Base-by-base conservation (phyloP, 1,139 yeast species). In the Suhomyces chickasaworum region DNA sequence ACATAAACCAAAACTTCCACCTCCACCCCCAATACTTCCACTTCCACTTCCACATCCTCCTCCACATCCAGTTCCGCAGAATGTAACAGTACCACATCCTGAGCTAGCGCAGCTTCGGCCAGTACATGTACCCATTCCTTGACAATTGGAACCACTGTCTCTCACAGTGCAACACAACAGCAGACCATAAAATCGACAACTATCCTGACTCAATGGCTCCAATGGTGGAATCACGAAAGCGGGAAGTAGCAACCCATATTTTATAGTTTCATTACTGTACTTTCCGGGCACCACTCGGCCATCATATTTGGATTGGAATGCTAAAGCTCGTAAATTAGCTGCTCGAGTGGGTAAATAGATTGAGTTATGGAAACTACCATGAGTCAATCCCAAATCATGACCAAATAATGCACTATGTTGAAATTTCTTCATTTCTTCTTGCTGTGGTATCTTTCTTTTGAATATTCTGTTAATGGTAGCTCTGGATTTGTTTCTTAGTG, bases 341-440 rank as follows among this genome's bases (percentile, higher is more conserved):
- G n/a, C 13, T 33, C 15, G 4, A 18, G 48, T 42, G 12, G 55
- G 56, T 30, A 55, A 41, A 8, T 40, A 39, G 6, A 59, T 48
- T 3, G 59, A 53, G 43, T 50, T 58, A 42, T 58, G 61, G 10
- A 53, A 42, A 40, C 60, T 58, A 18, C 55, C 46, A 45, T 58
- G 63, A 7, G 60, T 55, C 16, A 56, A 35, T 3, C 57, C 59
- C 21, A 49, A n/a, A 2, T 37, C 22, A 21, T 45, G 37, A n/a
- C 36, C 35, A 35, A 41, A 47, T 20, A 47, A 35, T 6, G 45
- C 35, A 15, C 40, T 46, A n/a, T 27, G 36, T 5, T 23, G 30
- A 16, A 31, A 39, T 17, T 7, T 35, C 5, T 17, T 23, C 21
- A 30, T 33, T n/a, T 37, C 34, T 9, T 32, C 27, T 12, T 31